These are phyloP conservation scores for Nannochloropsis granulata DNA, from an alignment of 108 stramenopile species.

Conservation along the genomic window DNA sequence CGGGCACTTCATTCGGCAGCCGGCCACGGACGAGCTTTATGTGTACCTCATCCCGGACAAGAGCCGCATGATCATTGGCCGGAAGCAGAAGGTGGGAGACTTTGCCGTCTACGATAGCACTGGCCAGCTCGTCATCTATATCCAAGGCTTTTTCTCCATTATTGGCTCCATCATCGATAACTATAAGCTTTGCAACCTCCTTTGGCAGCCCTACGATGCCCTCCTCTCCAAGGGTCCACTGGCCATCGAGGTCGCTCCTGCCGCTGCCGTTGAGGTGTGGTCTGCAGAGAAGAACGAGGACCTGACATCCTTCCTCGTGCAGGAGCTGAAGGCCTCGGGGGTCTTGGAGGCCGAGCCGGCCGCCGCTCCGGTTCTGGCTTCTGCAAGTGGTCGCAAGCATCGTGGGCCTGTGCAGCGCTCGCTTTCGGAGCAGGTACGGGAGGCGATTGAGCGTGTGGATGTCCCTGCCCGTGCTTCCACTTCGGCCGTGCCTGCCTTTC, in stretches of 20 bases:
- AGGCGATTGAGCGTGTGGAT: background rate
- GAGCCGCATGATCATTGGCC: background rate
- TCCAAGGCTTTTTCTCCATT: background rate
- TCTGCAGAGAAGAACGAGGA: background rate
- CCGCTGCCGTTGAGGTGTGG: background rate
- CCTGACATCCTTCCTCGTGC: background rate
- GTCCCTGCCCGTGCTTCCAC: background rate
- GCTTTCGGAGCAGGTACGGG: background rate
- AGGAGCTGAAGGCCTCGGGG: background rate
- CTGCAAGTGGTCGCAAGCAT: background rate
- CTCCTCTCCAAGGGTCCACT: background rate
- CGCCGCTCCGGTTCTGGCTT: background rate
- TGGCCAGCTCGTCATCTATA: background rate
- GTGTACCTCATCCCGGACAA: background rate
- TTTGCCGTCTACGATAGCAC: background rate
- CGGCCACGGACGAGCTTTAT: background rate
- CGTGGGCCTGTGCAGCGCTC: background rate
- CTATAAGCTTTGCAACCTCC: background rate
- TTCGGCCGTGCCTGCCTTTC: background rate
- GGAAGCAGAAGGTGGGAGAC: background rate
- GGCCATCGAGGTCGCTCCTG: background rate
- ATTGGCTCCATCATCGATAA: background rate
- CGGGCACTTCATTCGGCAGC: background rate
- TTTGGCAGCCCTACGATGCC: background rate
- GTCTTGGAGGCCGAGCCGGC: background rate